These are phyloP conservation scores for Solanum chiquidenum DNA, from an alignment of 257 asterid genomes.

Conservation along the genomic window DNA sequence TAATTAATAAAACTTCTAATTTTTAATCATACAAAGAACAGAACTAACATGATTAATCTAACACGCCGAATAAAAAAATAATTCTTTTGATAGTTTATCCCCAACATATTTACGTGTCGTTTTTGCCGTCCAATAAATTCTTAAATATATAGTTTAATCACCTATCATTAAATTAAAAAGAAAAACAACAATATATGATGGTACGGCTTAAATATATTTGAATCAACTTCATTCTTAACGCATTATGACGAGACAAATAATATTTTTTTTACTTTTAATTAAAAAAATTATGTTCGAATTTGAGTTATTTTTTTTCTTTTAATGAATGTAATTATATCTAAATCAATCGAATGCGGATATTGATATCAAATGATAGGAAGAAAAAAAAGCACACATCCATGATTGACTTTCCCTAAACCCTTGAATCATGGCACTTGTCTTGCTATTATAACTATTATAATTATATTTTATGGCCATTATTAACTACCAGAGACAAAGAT, in stretches of 20 bases:
- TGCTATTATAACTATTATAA: neutral
- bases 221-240: neutral
- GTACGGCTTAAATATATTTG: neutral
- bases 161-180: neutral
- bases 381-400: neutral
- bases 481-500: neutral
- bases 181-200: neutral
- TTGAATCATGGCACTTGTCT: neutral
- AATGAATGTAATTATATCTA: neutral
- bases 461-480: neutral
- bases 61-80: neutral
- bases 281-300: neutral
- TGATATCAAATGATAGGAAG: accelerated
- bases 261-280: neutral
- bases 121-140: neutral
- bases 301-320: neutral
- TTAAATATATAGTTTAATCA: neutral
- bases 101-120: neutral
- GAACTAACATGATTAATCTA: neutral
- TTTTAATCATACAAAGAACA: neutral
- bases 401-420: neutral
- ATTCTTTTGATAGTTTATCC: neutral
- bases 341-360: neutral
- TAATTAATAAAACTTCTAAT: neutral
- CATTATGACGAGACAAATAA: neutral